A percentile compares a stretch with the other conserved stretches of the same genome.
Conservation (phyloP, 768 basidiomycete genomes). For the Boletus insuetus region DNA sequence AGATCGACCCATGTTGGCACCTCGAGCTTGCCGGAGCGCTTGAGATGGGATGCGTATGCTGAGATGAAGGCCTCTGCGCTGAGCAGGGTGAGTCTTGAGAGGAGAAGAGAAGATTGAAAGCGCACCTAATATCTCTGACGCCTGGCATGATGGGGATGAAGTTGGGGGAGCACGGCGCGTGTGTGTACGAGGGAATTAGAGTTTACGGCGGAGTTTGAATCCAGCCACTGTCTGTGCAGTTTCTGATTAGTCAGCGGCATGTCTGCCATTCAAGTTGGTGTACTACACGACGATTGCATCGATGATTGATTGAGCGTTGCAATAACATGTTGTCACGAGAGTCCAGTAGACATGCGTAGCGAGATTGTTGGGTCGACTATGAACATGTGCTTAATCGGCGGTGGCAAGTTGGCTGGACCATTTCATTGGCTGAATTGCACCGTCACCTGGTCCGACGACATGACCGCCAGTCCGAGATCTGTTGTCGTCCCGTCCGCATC, state of each 20-base stretch:
- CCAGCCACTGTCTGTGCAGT: slow-evolving; percentile 41
- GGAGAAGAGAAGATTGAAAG: neutral
- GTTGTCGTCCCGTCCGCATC: neutral
- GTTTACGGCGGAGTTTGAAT: slow-evolving; percentile 35
- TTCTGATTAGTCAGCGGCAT: slow-evolving; percentile 38
- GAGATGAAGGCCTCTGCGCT: slow-evolving; percentile 93
- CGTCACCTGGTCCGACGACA: too few species aligned
- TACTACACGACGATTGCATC: too few species aligned
- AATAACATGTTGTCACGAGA: too few species aligned
- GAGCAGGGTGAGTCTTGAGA: slow-evolving; percentile 1
- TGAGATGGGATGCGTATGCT: slow-evolving; percentile 94
- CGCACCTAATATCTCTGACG: slow-evolving; percentile 77
- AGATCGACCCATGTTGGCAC: slow-evolving; percentile 98
- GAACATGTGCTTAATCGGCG: too few species aligned
- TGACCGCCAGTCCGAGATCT: too few species aligned
- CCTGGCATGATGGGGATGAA: slow-evolving; percentile 64
- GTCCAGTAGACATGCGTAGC: too few species aligned
- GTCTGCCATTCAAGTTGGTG: neutral
- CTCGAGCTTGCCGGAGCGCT: slow-evolving; percentile 98
- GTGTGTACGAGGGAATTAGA: slow-evolving; percentile 41
- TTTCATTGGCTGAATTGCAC: too few species aligned
- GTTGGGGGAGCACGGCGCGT: slow-evolving; percentile 41
- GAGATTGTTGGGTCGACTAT: too few species aligned
- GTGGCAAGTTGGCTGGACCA: too few species aligned
- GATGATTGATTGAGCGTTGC: too few species aligned